phyloP scores from a whole-genome alignment of 2,329 filamentous ascomycete genomes.

The Colletotrichum endophyticum region DNA sequence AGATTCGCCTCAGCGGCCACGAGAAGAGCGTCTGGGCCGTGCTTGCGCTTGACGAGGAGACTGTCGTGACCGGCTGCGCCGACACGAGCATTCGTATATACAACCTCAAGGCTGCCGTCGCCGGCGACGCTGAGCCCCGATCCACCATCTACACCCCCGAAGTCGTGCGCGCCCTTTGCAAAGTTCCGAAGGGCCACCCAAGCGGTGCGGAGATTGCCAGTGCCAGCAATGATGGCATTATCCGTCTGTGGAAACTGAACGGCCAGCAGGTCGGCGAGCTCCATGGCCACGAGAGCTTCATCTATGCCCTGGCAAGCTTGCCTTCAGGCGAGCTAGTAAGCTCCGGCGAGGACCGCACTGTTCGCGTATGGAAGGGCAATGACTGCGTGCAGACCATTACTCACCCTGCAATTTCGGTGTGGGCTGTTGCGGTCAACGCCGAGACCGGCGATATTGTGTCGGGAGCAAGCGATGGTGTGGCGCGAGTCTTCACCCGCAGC shows the following conservation, averaged over 20 bases:
- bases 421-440: slow-evolving; percentile 83
- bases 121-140: slow-evolving; percentile 54
- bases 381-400: slow-evolving; percentile 95
- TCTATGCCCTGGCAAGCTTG: slow-evolving; percentile 81
- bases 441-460: slow-evolving; percentile 92
- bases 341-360: slow-evolving; percentile 91
- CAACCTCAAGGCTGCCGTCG: slow-evolving; percentile 67
- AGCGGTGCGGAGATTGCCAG: slow-evolving; percentile 93
- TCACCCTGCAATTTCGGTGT: slow-evolving; percentile 95
- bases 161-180: slow-evolving; percentile 87
- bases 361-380: slow-evolving; percentile 83
- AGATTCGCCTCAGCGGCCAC: slow-evolving; percentile 74
- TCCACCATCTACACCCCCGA: slow-evolving; percentile 72
- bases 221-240: slow-evolving; percentile 88
- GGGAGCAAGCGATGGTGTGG: slow-evolving; percentile 86
- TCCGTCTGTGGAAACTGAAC: slow-evolving; percentile 84
- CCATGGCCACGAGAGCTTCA: slow-evolving; percentile 90
- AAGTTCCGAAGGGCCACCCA: slow-evolving; percentile 75
- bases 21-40: slow-evolving; percentile 88
- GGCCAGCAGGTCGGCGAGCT: slow-evolving; percentile 80
- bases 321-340: slow-evolving; percentile 90
- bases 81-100: slow-evolving; percentile 91
- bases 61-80: slow-evolving; percentile 88
- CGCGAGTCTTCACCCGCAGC: slow-evolving; percentile 82
- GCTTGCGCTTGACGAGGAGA: slow-evolving; percentile 78